These are phyloP conservation scores for Arthonia radiata DNA, from an alignment of 495 filamentous ascomycete genomes.

Conservation along the genomic window DNA sequence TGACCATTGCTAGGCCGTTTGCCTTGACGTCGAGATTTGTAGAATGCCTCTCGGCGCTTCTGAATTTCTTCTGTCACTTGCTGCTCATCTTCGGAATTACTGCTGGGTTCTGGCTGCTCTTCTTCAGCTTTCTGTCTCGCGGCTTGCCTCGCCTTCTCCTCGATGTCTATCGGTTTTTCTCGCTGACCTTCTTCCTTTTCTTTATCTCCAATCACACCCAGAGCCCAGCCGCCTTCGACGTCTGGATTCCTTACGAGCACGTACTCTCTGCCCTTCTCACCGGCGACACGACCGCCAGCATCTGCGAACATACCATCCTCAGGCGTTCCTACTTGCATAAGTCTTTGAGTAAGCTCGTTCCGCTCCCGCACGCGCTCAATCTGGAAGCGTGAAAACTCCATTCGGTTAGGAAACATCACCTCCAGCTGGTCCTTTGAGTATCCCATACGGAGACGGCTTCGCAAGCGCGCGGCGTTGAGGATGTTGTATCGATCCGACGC, in stretches of 20 bases:
- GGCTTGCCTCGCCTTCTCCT: slow-evolving; percentile 30
- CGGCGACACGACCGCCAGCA: slow-evolving; percentile 45
- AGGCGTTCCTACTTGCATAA: slow-evolving; percentile 93
- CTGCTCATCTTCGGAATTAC: slow-evolving; percentile 59
- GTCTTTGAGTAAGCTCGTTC: slow-evolving; percentile 80
- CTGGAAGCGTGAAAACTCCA: slow-evolving; percentile 90
- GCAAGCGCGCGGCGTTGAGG: slow-evolving; percentile 67
- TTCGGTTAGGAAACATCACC: slow-evolving; percentile 89
- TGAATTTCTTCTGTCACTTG: slow-evolving; percentile 4
- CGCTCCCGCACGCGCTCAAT: slow-evolving; percentile 79
- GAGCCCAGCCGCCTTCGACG: slow-evolving; percentile 87
- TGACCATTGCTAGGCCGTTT: slow-evolving; percentile 13
- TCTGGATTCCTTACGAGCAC: slow-evolving; percentile 86
- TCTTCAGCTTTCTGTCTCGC: slow-evolving; percentile 31
- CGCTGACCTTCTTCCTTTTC: slow-evolving; percentile 48
- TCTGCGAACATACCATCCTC: slow-evolving; percentile 69
- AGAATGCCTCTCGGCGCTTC: slow-evolving; percentile 20
- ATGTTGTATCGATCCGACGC: slow-evolving; percentile 90
- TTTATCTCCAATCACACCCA: slow-evolving; percentile 61
- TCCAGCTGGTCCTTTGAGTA: slow-evolving; percentile 90
- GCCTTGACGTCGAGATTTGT: slow-evolving; percentile 13
- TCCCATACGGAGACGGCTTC: slow-evolving; percentile 79
- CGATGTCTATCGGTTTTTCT: slow-evolving; percentile 75
- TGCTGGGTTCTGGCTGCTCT: slow-evolving; percentile 35
- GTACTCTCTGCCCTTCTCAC: slow-evolving; percentile 80